phyloP scores from a whole-genome alignment of 2,329 filamentous ascomycete species.

The Cladobotryum protrusum region DNA sequence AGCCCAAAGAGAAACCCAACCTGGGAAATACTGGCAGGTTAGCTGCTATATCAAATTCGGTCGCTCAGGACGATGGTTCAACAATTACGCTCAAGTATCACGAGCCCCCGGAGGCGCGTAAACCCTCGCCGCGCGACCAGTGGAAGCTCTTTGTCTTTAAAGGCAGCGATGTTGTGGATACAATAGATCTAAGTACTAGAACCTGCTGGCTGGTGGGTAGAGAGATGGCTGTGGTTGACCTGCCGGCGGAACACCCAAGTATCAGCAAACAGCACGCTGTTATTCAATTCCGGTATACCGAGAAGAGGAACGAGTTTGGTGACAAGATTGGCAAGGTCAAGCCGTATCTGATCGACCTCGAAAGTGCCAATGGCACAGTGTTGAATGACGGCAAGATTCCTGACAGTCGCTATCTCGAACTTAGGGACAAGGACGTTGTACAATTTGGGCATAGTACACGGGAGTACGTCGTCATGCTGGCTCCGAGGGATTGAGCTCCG shows the following conservation, averaged over 20 bases:
- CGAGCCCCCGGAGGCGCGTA: conserved; percentile 87
- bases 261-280: conserved; percentile 94
- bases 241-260: conserved; percentile 82
- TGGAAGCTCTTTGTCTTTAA: conserved; percentile 97
- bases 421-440: conserved; percentile 83
- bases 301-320: conserved; percentile 79
- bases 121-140: conserved; percentile 67
- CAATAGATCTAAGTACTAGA: conserved; percentile 65
- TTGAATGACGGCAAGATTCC: conserved; percentile 73
- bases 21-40: conserved; percentile 73
- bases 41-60: conserved; percentile 77
- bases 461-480: conserved; percentile 94
- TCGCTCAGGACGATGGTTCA: conserved; percentile 65
- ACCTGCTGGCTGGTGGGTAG: conserved; percentile 90
- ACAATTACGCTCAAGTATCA: conserved; percentile 88
- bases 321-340: conserved; percentile 73
- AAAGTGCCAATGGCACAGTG: conserved; percentile 84
- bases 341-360: conserved; percentile 88
- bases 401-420: conserved; percentile 73
- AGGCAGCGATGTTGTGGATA: conserved; percentile 70
- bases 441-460: conserved; percentile 81
- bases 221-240: conserved; percentile 73
- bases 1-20: conserved; percentile 82
- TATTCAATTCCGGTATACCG: conserved; percentile 82
- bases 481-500: conserved; percentile 37